Base-by-base conservation (phyloP, 2,329 filamentous ascomycete species). In the Sporothrix schenckii region DNA sequence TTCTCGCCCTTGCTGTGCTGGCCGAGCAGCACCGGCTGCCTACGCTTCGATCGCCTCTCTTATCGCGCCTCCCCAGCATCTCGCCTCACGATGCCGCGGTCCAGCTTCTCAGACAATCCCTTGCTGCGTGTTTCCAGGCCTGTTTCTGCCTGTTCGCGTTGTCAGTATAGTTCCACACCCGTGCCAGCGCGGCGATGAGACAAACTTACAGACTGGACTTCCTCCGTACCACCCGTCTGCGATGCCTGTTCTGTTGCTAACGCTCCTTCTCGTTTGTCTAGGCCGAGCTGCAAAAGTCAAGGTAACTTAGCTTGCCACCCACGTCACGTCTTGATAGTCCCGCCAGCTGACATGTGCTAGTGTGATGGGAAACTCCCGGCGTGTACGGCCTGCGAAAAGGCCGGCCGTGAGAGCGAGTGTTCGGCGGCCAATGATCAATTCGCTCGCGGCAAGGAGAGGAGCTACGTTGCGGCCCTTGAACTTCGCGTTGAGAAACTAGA, bases 381-480 rank as follows among this genome's bases (percentile, higher is more conserved):
- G 9, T 99, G 95, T 78, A 96, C 93, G 9, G 94, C 94, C 21
- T 98, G 95, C 78, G 94, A 97, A 80, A 94, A 93, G 80, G 92
- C 93, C 16, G 93, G 94, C 41, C 91, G 93, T 72, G 89, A 92
- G 69, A 89, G 86, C 72, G 93, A 96, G 78, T 99, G 95, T 79
- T 97, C 93, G 7, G 93, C 93, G 70, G 94, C 93, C 9, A 97
- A 96, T 76, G 94, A 98, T 77, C 93, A 97, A 79, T 98, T 97
- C 80, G 94, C 94, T 0, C 87, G 93, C 73, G 95, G 95, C 72
- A 98, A 98, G 80, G 95, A 98, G 78, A 86, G 94, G 76, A 98
- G 89, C 80, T 99, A 98, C 84, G 94, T 98, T 58, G 93, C 94
- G 9, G 96, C 94, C 0, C 85, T 99, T n/a, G 94, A 98, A 79